A percentile compares a stretch with the other conserved stretches of the same genome.
Conservation (phyloP, 257 asterid species). For the Fraxinus excelsior region DNA sequence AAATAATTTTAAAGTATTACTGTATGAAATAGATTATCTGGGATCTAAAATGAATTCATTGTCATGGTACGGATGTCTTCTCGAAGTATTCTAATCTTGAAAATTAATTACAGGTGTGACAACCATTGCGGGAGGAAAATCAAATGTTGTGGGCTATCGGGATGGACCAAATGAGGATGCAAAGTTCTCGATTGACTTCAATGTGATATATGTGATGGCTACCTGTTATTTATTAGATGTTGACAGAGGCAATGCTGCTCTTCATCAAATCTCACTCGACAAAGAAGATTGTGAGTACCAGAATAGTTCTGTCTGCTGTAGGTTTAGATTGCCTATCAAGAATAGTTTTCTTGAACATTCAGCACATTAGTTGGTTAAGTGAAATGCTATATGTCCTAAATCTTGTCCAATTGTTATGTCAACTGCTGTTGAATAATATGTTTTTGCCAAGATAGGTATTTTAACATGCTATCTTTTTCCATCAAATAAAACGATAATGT, state of each 20-base stretch:
- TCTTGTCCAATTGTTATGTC: not conserved
- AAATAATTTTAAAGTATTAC: not conserved
- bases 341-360: not conserved
- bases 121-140: slow-evolving; percentile 98
- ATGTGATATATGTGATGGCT: slow-evolving; percentile 73
- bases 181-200: slow-evolving; percentile 86
- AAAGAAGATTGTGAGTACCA: slow-evolving; percentile 81
- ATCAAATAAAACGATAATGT: not conserved
- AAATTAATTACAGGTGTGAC: slow-evolving; percentile 72
- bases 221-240: slow-evolving; percentile 86
- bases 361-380: not conserved
- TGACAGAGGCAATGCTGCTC: slow-evolving; percentile 98
- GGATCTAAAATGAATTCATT: slow-evolving; percentile 2
- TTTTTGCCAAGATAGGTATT: not conserved
- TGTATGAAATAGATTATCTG: slow-evolving; percentile 6
- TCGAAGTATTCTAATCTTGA: slow-evolving; percentile 20
- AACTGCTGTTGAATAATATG: not conserved
- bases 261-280: slow-evolving; percentile 81
- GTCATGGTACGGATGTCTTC: not conserved
- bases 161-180: slow-evolving; percentile 99
- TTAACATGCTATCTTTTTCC: not conserved
- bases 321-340: slow-evolving; percentile 43
- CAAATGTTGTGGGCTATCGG: slow-evolving; percentile 84
- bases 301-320: slow-evolving; percentile 65
- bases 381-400: not conserved